Evolutionary conservation across 805 yeast species (phyloP), one percentile per base, ranked within the genome.

Genomic region (Barnettozyma sucrosica): DNA sequence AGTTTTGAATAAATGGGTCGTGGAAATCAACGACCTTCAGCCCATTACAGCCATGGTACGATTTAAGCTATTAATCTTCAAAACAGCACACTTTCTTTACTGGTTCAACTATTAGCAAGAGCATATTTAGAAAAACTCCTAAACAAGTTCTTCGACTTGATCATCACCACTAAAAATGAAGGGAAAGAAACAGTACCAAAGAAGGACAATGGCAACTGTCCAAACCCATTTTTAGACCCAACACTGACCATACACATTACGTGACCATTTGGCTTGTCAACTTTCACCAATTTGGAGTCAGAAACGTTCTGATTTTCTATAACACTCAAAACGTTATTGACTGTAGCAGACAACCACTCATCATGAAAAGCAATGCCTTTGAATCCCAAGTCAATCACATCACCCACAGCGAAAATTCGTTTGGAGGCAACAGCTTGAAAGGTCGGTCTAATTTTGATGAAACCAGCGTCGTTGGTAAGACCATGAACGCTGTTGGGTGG

Each of bases 371-470:
- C 5, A 0, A 65, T 19, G 10, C 66, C 58, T 36, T 63, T 65
- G 39, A 50, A 51, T 3, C 48, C 47, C 47, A 52, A 56, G 47
- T 57, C 54, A 13, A 52, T 46, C n/a, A 60, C 60, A 51, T 67
- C 70, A 13, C 70, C 71, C 44, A 66, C 55, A 2, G 69, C 65
- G 47, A 66, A 66, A 4, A 66, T 52, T 7, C 19, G 18, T 5
- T 28, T 19, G 6, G 19, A 33, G 19, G 28, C 44, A 32, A 11
- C 19, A 4, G 30, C 23, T 18, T 41, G 44, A 6, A 41, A 33
- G 3, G 37, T 41, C 20, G 24, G 38, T n/a, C 30, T 32, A 3
- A 41, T 24, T n/a, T 20, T 41, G 28, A 41, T 32, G 30, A 41
- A 41, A 5, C 44, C 44, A 14, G 2, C n/a, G 11, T n/a, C 18